A percentile compares a stretch with the other conserved stretches of the same genome.
These are phyloP conservation scores for Agastache rugosa DNA, from an alignment of 257 asterid species.

Conservation along the genomic window DNA sequence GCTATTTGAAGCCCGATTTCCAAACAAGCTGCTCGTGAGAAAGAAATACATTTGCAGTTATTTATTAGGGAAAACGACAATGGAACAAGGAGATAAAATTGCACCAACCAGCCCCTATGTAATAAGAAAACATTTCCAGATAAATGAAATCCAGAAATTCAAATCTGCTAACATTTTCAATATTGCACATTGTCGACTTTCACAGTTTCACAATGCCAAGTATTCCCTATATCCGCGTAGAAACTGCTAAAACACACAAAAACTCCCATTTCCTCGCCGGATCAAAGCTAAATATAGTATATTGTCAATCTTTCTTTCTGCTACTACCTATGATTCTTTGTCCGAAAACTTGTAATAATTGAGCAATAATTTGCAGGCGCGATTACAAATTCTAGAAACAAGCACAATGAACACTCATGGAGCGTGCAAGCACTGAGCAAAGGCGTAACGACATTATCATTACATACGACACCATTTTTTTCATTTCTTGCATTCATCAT, in stretches of 20 bases:
- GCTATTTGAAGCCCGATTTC: slow-evolving; percentile 39
- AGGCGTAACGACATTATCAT: too few species aligned
- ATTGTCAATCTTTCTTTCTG: not conserved
- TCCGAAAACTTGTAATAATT: too few species aligned
- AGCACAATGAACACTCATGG: not conserved
- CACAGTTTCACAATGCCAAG: not conserved
- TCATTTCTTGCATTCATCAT: too few species aligned
- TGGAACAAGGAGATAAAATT: not conserved
- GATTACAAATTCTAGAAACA: not conserved
- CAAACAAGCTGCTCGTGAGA: slow-evolving; percentile 52
- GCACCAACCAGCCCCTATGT: not conserved
- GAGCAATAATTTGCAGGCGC: not conserved
- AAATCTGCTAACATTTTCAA: not conserved
- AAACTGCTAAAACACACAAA: slow-evolving; percentile 1
- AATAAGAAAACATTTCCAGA: not conserved
- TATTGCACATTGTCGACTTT: not conserved
- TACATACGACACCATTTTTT: too few species aligned
- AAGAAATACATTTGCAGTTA: slow-evolving; percentile 21
- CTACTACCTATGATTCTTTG: too few species aligned
- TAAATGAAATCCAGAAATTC: not conserved
- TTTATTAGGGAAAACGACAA: not conserved
- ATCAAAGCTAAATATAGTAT: not conserved
- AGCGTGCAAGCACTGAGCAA: too few species aligned
- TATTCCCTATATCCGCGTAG: too few species aligned
- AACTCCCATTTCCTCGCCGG: not conserved